Evolutionary conservation across 495 filamentous ascomycete species (phyloP), one percentile per base, ranked within the genome.

Genomic region (Recurvomyces mirabilis): DNA sequence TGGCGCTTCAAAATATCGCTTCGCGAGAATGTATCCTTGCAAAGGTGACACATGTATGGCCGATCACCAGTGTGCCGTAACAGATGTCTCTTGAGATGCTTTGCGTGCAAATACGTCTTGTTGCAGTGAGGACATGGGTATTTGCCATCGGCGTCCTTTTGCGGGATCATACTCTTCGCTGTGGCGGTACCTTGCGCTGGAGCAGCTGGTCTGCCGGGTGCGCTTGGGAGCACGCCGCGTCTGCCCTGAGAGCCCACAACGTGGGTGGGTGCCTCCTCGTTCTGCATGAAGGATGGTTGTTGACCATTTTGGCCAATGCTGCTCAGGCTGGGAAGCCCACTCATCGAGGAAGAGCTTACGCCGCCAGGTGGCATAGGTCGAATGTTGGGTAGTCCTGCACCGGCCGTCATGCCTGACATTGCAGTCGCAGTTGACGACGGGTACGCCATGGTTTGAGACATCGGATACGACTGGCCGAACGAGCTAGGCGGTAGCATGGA

Each of bases 1-100:
- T 98, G 91, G 46, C 91, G 82, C 69, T 98, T 98, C 60, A 98
- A 68, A 52, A 98, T 98, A 62, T 98, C 91, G 68, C 85, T 93
- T 59, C 91, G 79, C 20, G 88, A 94, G 67, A 98, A 98, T n/a
- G 85, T 95, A 64, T 98, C 91, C 61, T 87, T 82, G 69, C 91
- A 98, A 32, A 98, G 73, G 48, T 87, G 81, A 67, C 91, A 98
- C 75, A 86, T 86, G 68, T 98, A 98, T 21, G 91, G 91, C 40
- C 91, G 82, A 60, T 93, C 87, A 54, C 91, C 91, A 47, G 91
- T 94, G 66, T 98, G 91, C 69, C 91, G 71, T 41, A 96, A 70
- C 15, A 95, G 70, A 71, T 98, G 91, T 50, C 91, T 77, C 71
- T 98, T 98, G 46, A 98, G 66, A 64, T 98, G 91, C 69, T 98